Evolutionary conservation across 495 filamentous ascomycete genomes (phyloP).

Genomic region (Aspergillus mulundensis): DNA sequence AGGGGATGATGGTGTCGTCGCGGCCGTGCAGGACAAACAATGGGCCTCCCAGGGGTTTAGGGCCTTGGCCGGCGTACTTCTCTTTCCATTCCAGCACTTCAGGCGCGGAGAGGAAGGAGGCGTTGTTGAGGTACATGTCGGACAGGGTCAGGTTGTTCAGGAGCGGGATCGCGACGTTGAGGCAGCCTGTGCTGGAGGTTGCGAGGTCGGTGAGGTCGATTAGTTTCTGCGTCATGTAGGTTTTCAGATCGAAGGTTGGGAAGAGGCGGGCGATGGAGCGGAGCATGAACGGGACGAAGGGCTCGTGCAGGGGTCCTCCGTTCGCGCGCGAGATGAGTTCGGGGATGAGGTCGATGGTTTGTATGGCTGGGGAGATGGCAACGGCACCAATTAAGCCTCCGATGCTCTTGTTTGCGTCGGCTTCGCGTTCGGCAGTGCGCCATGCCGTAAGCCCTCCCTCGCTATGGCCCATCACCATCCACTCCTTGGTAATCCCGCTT

Average conservation of each 20-base stretch:
- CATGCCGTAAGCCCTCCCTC: constrained; percentile 9
- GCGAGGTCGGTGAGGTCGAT: background rate
- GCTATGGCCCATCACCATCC: constrained; percentile 8
- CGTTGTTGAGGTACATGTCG: constrained; percentile 7
- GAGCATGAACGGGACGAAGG: constrained; percentile 7
- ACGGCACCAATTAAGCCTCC: constrained; percentile 14
- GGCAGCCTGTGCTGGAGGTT: background rate
- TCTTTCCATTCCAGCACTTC: constrained; percentile 4
- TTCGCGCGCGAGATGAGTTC: background rate
- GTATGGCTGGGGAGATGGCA: constrained; percentile 6
- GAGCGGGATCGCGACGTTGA: background rate
- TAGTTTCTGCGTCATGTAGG: background rate
- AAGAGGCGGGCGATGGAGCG: constrained; percentile 1
- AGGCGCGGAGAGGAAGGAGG: background rate
- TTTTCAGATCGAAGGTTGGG: background rate
- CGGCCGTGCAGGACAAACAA: constrained; percentile 8
- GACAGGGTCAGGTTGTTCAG: background rate
- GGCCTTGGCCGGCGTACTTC: constrained; percentile 3
- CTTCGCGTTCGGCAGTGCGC: constrained; percentile 1
- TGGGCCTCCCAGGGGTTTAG: background rate
- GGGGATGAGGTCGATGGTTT: constrained; percentile 5
- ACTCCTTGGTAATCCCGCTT: background rate
- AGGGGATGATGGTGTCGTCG: background rate
- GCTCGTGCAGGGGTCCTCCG: constrained; percentile 3
- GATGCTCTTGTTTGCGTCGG: background rate